Base-by-base conservation (phyloP, 345 rosid genomes). In the Capsella bursapastoris region DNA sequence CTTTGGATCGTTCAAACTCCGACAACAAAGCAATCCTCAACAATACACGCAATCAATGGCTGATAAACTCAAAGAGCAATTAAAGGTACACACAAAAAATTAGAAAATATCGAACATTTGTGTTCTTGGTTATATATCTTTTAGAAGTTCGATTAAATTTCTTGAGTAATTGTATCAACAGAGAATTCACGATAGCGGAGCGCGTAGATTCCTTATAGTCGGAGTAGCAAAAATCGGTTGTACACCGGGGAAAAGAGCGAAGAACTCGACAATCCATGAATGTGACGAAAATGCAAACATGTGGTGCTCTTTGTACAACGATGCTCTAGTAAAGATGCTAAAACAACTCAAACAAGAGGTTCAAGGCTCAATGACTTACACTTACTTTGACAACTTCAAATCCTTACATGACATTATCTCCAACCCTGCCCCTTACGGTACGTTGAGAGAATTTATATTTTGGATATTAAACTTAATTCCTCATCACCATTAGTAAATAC, bases 221-320 rank as follows among this genome's bases (percentile, higher is more conserved):
- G 97, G 90, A n/a, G 58, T 85, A 8, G 85, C 75, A 3, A 31
- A 66, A 12, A 63, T 88, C 14, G 97, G 97, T 5, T 91, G 97
- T 65, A 68, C 61, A 41, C 97, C 97, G 3, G 66, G 76, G 1
- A 57, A 37, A 53, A 83, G 97, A 79, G 18, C 11, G 22, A 83
- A 83, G 74, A 75, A 72, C 72, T 48, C 75, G 18, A 75, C 64
- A 3, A 11, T 47, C 73, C 14, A 65, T 22, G 85, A 71, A 64
- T 91, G 96, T 78, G 74, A 78, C 34, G 80, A 80, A 66, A 80
- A 51, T 18, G 16, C 66, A n/a, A 89, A 87, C 71, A 55, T 22
- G 64, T 76, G 83, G 85, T 57, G 81, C 14, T 69, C 56, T 50
- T 29, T 59, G 63, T 91, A 91, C 80, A 89, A 89, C 45, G 56